A percentile compares a stretch with the other conserved stretches of the same genome.
phyloP scores from a whole-genome alignment of 1,284 basidiomycete species.

The Boletus hoseneyae region DNA sequence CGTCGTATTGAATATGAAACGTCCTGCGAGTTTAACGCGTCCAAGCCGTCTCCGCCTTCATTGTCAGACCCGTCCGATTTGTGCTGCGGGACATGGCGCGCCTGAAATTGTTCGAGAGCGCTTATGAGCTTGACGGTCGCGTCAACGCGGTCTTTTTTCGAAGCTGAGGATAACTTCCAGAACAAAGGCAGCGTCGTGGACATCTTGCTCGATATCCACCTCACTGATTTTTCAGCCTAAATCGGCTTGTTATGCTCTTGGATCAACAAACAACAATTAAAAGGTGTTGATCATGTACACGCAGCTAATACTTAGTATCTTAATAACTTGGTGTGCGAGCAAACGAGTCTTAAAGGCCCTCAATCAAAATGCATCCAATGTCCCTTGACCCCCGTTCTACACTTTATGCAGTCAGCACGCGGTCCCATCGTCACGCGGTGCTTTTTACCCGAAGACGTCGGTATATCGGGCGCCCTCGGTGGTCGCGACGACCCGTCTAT shows the following conservation, averaged over 20 bases:
- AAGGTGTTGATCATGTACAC: background rate
- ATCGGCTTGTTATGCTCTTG: conserved; percentile 29
- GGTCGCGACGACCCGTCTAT: conserved; percentile 20
- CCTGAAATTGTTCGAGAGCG: conserved; percentile 81
- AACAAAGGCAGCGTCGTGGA: conserved; percentile 86
- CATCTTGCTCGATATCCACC: conserved; percentile 42
- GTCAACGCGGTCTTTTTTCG: conserved; percentile 75
- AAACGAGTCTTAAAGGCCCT: conserved; percentile 8
- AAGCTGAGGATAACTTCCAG: conserved; percentile 89
- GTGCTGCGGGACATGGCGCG: conserved; percentile 49
- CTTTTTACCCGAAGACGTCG: conserved; percentile 35
- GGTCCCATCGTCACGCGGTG: conserved; percentile 70
- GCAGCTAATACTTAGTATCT: background rate
- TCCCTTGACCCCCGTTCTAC: conserved; percentile 61
- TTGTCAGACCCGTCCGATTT: conserved; percentile 43
- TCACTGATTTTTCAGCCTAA: conserved; percentile 1
- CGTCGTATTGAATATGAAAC: conserved; percentile 86
- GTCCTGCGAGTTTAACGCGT: conserved; percentile 77
- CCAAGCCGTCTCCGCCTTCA: conserved; percentile 53
- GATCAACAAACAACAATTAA: background rate
- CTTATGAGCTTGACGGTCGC: conserved; percentile 84
- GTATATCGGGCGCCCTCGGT: conserved; percentile 14
- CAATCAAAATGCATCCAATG: conserved; percentile 68
- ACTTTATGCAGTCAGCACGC: conserved; percentile 67
- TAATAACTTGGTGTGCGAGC: conserved; percentile 4